These are phyloP conservation scores for Phytophthora sp. DNA, from an alignment of 352 stramenopile species.

Conservation along the genomic window DNA sequence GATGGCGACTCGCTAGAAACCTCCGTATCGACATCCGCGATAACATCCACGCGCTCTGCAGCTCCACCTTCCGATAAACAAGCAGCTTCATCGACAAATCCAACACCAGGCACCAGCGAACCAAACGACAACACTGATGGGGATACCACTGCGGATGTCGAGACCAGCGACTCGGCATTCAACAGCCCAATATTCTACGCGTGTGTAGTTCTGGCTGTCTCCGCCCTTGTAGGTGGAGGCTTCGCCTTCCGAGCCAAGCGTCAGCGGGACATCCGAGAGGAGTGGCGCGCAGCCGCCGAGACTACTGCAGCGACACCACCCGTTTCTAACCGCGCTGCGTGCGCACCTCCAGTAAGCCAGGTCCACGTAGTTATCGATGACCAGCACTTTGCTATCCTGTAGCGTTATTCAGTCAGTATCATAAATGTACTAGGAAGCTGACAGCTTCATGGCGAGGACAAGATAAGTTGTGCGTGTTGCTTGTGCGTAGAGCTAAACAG, in stretches of 20 bases:
- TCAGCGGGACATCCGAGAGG: conserved; percentile 9
- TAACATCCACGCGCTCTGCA: not conserved
- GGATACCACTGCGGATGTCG: not conserved
- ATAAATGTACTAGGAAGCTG: too few species aligned
- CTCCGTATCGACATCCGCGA: not conserved
- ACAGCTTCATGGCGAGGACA: too few species aligned
- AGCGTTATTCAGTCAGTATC: too few species aligned
- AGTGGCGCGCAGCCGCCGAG: conserved; percentile 7
- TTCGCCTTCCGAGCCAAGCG: conserved; percentile 24
- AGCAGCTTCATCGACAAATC: conserved; percentile 12
- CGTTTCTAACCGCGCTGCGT: not conserved
- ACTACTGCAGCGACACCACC: not conserved
- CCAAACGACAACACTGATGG: not conserved
- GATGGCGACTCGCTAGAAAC: not conserved
- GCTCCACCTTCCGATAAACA: not conserved
- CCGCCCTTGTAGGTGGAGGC: conserved; percentile 18
- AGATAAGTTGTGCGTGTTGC: too few species aligned
- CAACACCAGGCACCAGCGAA: not conserved
- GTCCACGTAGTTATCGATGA: conserved; percentile 26
- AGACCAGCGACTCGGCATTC: not conserved
- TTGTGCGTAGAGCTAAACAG: too few species aligned
- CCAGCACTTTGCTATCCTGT: conserved; percentile 28
- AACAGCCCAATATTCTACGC: conserved; percentile 38
- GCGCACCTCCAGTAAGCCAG: conserved; percentile 9
- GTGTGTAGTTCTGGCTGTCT: conserved; percentile 36